phyloP scores from a whole-genome alignment of 306 rosid species.

The Trifolium pratense region DNA sequence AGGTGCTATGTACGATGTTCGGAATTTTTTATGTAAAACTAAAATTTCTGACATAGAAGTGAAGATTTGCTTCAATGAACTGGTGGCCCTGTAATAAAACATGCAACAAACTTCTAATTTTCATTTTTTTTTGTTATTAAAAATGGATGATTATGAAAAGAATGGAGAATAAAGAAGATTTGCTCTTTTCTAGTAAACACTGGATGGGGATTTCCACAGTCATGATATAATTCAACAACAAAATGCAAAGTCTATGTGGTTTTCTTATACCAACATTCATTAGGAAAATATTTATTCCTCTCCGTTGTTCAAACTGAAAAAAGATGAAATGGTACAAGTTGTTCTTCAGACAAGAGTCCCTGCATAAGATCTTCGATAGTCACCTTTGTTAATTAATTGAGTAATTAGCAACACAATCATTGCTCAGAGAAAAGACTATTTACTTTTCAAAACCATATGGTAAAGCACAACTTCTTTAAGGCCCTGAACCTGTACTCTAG shows the following conservation, averaged over 20 bases:
- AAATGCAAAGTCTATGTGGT: conserved; percentile 18
- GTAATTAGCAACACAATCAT: conserved; percentile 9
- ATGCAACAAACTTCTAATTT: conserved; percentile 28
- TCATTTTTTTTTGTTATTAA: conserved; percentile 7
- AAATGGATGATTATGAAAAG: conserved; percentile 23
- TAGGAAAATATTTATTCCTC: conserved; percentile 27
- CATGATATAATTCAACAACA: conserved; percentile 16
- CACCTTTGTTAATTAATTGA: conserved; percentile 35
- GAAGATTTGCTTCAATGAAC: conserved; percentile 28
- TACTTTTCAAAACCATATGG: conserved; percentile 29
- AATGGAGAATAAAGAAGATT: conserved; percentile 26
- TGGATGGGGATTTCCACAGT: conserved; percentile 1
- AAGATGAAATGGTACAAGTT: conserved; percentile 15
- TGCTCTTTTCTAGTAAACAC: background rate
- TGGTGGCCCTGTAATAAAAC: conserved; percentile 20
- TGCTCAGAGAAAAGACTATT: conserved; percentile 22
- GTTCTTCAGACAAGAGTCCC: conserved; percentile 2
- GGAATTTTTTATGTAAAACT: conserved; percentile 10
- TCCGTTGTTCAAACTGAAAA: conserved; percentile 14
- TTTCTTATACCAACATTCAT: conserved; percentile 10
- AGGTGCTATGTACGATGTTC: too few species aligned
- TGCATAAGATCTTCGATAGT: background rate
- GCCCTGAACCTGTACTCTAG: conserved; percentile 26
- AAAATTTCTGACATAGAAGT: conserved; percentile 30
- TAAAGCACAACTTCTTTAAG: conserved; percentile 20